A percentile compares a stretch with the other conserved stretches of the same genome.
phyloP scores from a whole-genome alignment of 2,329 filamentous ascomycete genomes.

The Botryosphaeria dothidea region DNA sequence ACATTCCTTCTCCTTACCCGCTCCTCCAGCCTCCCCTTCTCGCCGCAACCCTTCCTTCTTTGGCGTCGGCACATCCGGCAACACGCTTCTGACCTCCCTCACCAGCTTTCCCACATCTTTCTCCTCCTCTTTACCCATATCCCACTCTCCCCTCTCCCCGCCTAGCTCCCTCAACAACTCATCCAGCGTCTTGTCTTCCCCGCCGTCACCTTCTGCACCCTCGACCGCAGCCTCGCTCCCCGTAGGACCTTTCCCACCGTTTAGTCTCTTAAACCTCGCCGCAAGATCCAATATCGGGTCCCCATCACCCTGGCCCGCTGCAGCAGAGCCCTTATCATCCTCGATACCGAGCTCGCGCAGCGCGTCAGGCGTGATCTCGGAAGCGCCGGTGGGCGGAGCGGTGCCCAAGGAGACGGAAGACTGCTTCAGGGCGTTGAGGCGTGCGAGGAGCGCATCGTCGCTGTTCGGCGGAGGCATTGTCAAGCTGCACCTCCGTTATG shows the following conservation, averaged over 20 bases:
- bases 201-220: neutral
- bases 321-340: neutral
- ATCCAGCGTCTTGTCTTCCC: slow-evolving; percentile 47
- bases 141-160: slow-evolving; percentile 36
- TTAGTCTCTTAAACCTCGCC: slow-evolving; percentile 38
- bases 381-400: slow-evolving; percentile 22
- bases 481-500: no score
- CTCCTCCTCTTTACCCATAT: slow-evolving; percentile 41
- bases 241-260: neutral
- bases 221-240: neutral
- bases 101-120: slow-evolving; percentile 43
- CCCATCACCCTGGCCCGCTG: slow-evolving; percentile 17
- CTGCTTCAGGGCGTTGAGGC: slow-evolving; percentile 51
- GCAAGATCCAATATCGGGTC: slow-evolving; percentile 32
- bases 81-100: slow-evolving; percentile 41
- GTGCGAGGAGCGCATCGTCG: slow-evolving; percentile 45
- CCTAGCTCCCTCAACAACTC: slow-evolving; percentile 46
- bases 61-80: slow-evolving; percentile 33
- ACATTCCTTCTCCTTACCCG: slow-evolving; percentile 12
- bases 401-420: slow-evolving; percentile 39
- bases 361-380: neutral
- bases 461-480: neutral
- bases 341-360: slow-evolving; percentile 5
- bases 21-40: neutral
- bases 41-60: slow-evolving; percentile 15